Evolutionary conservation across 2,329 filamentous ascomycete species (phyloP).

Genomic region (Neoarthrinium moseri): DNA sequence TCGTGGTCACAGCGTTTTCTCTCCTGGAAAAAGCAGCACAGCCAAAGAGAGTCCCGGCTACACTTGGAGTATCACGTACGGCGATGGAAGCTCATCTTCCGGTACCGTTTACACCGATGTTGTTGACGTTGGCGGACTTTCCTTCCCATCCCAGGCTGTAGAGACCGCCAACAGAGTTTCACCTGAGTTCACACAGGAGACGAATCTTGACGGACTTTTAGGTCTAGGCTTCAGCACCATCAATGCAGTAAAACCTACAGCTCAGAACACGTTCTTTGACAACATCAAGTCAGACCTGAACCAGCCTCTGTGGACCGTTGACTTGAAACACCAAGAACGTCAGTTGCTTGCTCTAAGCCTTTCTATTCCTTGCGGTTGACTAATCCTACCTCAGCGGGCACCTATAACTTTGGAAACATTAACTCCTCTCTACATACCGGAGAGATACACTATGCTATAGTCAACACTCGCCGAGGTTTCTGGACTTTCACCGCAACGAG

Average conservation of each 20-base stretch:
- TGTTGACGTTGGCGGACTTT: conserved; percentile 18
- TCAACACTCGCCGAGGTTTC: conserved; percentile 57
- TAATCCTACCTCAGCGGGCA: conserved; percentile 21
- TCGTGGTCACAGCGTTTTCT: conserved; percentile 20
- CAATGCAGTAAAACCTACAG: conserved; percentile 15
- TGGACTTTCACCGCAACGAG: conserved; percentile 61
- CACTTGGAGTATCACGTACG: conserved; percentile 22
- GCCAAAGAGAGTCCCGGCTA: conserved; percentile 14
- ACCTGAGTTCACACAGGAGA: conserved; percentile 20
- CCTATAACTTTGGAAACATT: conserved; percentile 43
- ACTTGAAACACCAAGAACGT: conserved; percentile 19
- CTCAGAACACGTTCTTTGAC: conserved; percentile 21
- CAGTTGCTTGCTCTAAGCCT: too few relatives aligned
- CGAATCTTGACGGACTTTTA: conserved; percentile 19
- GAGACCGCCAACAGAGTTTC: conserved; percentile 17
- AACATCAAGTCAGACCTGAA: conserved; percentile 16
- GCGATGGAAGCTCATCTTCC: conserved; percentile 22
- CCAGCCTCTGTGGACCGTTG: conserved; percentile 21
- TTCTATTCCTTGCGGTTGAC: too few relatives aligned
- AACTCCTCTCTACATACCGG: conserved; percentile 58
- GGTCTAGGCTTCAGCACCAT: conserved; percentile 20
- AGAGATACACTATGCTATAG: conserved; percentile 52
- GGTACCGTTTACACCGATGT: conserved; percentile 24
- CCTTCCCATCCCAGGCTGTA: conserved; percentile 16
- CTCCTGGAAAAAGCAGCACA: conserved; percentile 17